Evolutionary conservation across 805 yeast genomes (phyloP).

Genomic region (Teunomyces atbi): DNA sequence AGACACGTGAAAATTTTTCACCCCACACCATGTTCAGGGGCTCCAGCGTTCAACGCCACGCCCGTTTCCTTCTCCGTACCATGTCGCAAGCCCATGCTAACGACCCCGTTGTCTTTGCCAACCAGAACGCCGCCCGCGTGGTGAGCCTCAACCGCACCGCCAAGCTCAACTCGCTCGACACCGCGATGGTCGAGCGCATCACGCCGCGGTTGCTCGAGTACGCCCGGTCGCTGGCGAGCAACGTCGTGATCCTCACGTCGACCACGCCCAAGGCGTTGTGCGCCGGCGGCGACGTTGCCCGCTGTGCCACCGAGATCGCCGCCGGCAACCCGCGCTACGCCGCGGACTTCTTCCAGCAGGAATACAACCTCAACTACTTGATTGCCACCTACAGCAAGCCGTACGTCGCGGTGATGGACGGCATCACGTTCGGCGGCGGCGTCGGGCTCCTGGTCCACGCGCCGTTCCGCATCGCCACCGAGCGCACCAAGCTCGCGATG

Average conservation of each 20-base stretch:
- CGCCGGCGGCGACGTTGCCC: slow-evolving; percentile 95
- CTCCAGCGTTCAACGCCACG: too few relatives aligned
- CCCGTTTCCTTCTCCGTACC: slow-evolving; percentile 5
- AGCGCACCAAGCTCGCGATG: slow-evolving; percentile 89
- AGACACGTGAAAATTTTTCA: slow-evolving; percentile 4
- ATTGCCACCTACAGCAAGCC: slow-evolving; percentile 87
- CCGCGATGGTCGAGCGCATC: slow-evolving; percentile 70
- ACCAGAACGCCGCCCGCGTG: slow-evolving; percentile 64
- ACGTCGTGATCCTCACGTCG: slow-evolving; percentile 67
- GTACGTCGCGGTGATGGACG: slow-evolving; percentile 79
- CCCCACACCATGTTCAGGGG: slow-evolving; percentile 3
- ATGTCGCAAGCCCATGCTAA: slow-evolving; percentile 22
- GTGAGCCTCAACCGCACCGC: slow-evolving; percentile 74
- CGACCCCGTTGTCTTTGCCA: slow-evolving; percentile 62
- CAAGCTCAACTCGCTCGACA: slow-evolving; percentile 82
- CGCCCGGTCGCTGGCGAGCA: slow-evolving; percentile 63
- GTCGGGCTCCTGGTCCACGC: slow-evolving; percentile 89
- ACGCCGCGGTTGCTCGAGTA: slow-evolving; percentile 75
- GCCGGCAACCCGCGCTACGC: slow-evolving; percentile 48
- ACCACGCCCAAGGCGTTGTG: slow-evolving; percentile 72
- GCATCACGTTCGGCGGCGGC: slow-evolving; percentile 98
- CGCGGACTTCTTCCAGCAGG: slow-evolving; percentile 68
- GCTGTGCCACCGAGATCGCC: slow-evolving; percentile 62
- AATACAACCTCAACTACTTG: slow-evolving; percentile 77
- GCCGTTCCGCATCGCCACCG: slow-evolving; percentile 92